phyloP scores from a whole-genome alignment of 1,284 basidiomycete genomes.

The Austroboletus sp. region DNA sequence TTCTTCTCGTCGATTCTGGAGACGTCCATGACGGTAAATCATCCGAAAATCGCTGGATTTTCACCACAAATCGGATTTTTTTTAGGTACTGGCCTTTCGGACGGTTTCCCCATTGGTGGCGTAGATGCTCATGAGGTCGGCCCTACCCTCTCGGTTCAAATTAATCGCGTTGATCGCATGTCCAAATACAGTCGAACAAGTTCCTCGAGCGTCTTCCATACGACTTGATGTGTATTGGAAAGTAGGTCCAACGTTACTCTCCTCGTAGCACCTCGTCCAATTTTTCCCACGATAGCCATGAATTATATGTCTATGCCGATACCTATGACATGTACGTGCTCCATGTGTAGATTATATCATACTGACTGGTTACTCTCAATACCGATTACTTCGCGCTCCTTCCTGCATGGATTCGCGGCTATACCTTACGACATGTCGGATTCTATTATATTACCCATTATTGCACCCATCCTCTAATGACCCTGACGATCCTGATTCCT shows the following conservation, averaged over 20 bases:
- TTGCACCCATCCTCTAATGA: not conserved
- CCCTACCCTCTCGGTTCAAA: not conserved
- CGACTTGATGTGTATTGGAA: conserved; percentile 81
- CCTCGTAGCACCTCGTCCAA: not conserved
- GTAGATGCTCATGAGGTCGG: conserved; percentile 64
- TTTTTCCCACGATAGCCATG: conserved; percentile 49
- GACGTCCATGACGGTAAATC: conserved; percentile 70
- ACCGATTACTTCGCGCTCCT: not conserved
- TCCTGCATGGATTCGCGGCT: not conserved
- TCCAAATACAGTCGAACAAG: conserved; percentile 48
- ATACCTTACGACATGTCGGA: not conserved
- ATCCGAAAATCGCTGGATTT: not conserved
- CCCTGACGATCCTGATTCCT: conserved; percentile 9
- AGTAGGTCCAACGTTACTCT: conserved; percentile 37
- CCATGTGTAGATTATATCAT: not conserved
- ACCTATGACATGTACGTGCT: conserved; percentile 65
- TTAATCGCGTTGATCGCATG: conserved; percentile 1
- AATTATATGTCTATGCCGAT: conserved; percentile 74
- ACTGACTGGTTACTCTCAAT: too few relatives aligned
- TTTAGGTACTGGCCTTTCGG: conserved; percentile 62
- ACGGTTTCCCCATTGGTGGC: conserved; percentile 64
- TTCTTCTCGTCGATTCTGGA: conserved; percentile 66
- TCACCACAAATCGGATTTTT: not conserved
- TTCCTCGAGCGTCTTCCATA: conserved; percentile 73
- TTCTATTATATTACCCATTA: not conserved